Conservation (phyloP, 2,329 filamentous ascomycete genomes). For the Herpotrichia juniperi region DNA sequence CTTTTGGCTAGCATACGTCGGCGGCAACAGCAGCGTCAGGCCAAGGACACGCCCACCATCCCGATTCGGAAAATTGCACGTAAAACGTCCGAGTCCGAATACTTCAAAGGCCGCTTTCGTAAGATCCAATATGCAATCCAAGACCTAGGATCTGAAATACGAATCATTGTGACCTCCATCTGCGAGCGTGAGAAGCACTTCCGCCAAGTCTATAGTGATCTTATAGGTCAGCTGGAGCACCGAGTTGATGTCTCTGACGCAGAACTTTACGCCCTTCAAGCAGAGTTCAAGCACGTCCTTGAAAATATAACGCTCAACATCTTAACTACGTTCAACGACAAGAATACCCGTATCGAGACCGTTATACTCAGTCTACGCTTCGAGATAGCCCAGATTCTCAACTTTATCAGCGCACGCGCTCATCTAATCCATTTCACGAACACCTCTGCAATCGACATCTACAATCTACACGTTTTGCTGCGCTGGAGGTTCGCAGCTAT, state of each 20-base stretch:
- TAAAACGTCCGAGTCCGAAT: not conserved
- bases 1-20: conserved; percentile 4
- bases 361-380: not conserved
- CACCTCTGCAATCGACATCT: conserved; percentile 8
- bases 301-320: not conserved
- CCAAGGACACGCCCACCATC: not conserved
- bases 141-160: no score
- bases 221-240: not conserved
- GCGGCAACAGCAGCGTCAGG: not conserved
- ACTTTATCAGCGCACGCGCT: not conserved
- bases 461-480: conserved; percentile 6
- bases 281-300: not conserved
- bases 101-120: no score
- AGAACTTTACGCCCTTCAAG: not conserved
- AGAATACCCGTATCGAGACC: not conserved
- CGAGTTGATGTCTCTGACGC: not conserved
- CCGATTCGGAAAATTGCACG: not conserved
- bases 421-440: not conserved
- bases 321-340: not conserved
- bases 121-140: no score
- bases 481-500: conserved; percentile 4
- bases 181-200: no score
- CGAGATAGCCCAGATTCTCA: not conserved
- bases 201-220: no score
- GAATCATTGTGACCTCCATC: no score